These are phyloP conservation scores for Exophiala oligosperma DNA, from an alignment of 2,329 filamentous ascomycete genomes.

Conservation along the genomic window DNA sequence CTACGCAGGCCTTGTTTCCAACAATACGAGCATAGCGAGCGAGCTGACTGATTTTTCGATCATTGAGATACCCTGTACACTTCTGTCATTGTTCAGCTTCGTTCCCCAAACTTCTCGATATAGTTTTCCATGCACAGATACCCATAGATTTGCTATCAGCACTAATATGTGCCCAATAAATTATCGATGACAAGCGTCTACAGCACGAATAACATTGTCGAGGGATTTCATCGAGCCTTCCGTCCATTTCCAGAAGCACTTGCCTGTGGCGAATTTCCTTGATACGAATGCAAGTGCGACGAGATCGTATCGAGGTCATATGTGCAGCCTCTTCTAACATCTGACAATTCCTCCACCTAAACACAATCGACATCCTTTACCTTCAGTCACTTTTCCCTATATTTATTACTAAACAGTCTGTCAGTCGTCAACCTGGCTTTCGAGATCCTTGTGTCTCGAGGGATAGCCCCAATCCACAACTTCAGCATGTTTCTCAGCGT, in stretches of 20 bases:
- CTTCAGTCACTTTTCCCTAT: neutral
- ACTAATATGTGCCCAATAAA: no score
- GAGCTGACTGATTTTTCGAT: slow-evolving; percentile 4
- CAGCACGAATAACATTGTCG: neutral
- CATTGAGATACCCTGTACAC: slow-evolving; percentile 18
- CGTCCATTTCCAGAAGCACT: no score
- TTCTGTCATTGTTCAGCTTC: neutral
- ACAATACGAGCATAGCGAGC: slow-evolving; percentile 20
- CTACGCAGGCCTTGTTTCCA: neutral
- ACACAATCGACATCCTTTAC: neutral
- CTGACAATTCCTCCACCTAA: slow-evolving; percentile 1
- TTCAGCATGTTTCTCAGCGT: neutral
- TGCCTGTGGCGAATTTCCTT: neutral
- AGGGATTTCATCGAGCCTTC: no score
- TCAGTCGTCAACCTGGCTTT: slow-evolving; percentile 17
- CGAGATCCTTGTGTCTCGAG: slow-evolving; percentile 24
- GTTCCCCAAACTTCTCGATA: neutral
- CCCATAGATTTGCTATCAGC: neutral
- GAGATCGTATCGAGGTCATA: neutral
- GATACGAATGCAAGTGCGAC: neutral
- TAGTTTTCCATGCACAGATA: neutral
- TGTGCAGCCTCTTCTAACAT: neutral
- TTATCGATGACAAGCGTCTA: neutral
- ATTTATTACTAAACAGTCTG: slow-evolving; percentile 12
- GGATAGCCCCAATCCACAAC: slow-evolving; percentile 16